Conservation (phyloP, 768 basidiomycete genomes). For the Boletellus ananas region DNA sequence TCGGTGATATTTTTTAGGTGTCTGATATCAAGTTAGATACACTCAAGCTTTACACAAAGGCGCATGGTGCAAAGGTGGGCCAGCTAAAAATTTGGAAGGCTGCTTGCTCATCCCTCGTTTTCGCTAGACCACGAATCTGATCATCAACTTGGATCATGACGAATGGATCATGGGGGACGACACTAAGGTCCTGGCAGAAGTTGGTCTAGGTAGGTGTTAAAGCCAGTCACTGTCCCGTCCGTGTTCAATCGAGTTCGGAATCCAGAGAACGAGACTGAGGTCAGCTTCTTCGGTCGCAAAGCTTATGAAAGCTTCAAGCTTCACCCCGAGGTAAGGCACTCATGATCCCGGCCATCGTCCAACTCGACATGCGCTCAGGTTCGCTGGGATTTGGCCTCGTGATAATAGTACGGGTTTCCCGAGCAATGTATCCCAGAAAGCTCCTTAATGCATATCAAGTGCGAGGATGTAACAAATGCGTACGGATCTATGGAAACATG, state of each 20-base stretch:
- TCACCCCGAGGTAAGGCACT: slow-evolving; percentile 66
- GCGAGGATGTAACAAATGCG: slow-evolving; percentile 28
- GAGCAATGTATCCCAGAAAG: background rate
- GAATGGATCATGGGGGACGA: slow-evolving; percentile 86
- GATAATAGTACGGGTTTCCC: background rate
- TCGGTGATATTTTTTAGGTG: background rate
- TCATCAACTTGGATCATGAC: slow-evolving; percentile 96
- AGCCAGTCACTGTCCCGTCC: background rate
- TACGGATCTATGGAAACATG: slow-evolving; percentile 28
- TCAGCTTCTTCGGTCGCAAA: slow-evolving; percentile 82
- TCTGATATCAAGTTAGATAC: slow-evolving; percentile 57
- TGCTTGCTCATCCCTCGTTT: background rate
- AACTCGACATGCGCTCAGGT: slow-evolving; percentile 13
- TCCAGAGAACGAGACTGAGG: slow-evolving; percentile 92
- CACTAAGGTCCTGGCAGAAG: slow-evolving; percentile 55
- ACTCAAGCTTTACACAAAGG: slow-evolving; percentile 89
- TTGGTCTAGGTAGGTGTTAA: slow-evolving; percentile 68
- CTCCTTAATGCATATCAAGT: slow-evolving; percentile 26
- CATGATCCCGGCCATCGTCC: background rate
- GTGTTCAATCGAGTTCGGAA: background rate
- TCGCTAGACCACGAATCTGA: slow-evolving; percentile 86
- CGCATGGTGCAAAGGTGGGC: slow-evolving; percentile 87
- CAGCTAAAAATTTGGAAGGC: slow-evolving; percentile 1
- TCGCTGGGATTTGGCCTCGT: slow-evolving; percentile 26
- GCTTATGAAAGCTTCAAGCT: slow-evolving; percentile 78